A percentile compares a stretch with the other conserved stretches of the same genome.
These are phyloP conservation scores for Aspergillus pseudoglaucus DNA, from an alignment of 2,329 filamentous ascomycete species.

Conservation along the genomic window DNA sequence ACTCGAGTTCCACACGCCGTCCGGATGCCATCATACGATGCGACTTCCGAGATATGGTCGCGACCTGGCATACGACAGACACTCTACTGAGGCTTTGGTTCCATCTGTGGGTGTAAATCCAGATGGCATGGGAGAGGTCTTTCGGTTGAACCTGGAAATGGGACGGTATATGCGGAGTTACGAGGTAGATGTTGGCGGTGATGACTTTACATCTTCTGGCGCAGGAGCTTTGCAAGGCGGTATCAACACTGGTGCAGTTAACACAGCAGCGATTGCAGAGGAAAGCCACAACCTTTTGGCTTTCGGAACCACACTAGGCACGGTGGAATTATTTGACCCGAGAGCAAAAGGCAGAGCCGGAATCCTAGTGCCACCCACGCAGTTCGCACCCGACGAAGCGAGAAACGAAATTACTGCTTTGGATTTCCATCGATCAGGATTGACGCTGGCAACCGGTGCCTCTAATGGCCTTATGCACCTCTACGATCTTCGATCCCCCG, in stretches of 20 bases:
- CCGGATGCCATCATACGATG: conserved; percentile 81
- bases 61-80: conserved; percentile 76
- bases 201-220: conserved; percentile 61
- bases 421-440: conserved; percentile 74
- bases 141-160: conserved; percentile 81
- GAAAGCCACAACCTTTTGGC: conserved; percentile 82
- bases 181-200: conserved; percentile 80
- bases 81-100: conserved; percentile 76
- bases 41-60: conserved; percentile 88
- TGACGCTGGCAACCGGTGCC: conserved; percentile 81
- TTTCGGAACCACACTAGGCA: conserved; percentile 91
- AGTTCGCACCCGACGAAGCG: conserved; percentile 31
- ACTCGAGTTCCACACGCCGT: conserved; percentile 87
- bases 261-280: conserved; percentile 79
- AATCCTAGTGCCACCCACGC: conserved; percentile 56
- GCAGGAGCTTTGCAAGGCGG: conserved; percentile 78
- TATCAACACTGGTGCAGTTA: conserved; percentile 77
- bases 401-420: conserved; percentile 72
- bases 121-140: conserved; percentile 86
- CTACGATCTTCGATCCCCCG: conserved; percentile 84
- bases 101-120: conserved; percentile 81
- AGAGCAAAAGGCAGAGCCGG: conserved; percentile 76
- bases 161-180: conserved; percentile 94
- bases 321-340: conserved; percentile 94
- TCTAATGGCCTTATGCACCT: conserved; percentile 81